phyloP scores from a whole-genome alignment of 2,329 filamentous ascomycete genomes.

The Arachnomyces sp. region DNA sequence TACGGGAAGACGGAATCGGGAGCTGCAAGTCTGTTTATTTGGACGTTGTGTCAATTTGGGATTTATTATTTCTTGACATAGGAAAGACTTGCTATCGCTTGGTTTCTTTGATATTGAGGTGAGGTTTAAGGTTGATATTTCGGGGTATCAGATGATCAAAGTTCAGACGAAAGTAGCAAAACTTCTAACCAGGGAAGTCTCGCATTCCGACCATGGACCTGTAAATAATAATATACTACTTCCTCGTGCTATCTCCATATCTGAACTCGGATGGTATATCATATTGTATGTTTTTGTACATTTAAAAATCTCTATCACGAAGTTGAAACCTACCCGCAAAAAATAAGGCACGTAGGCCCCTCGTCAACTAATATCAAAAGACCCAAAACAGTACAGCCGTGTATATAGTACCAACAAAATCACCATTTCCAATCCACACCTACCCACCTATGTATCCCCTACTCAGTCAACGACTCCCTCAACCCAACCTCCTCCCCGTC shows the following conservation, averaged over 20 bases:
- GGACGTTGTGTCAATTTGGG: background rate
- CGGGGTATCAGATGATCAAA: background rate
- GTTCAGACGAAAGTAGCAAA: no score
- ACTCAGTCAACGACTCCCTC: conserved; percentile 31
- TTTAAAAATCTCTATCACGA: no score
- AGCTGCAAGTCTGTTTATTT: no score
- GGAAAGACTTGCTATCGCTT: no score
- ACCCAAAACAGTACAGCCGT: background rate
- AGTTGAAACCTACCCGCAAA: conserved; percentile 12
- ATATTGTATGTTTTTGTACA: background rate
- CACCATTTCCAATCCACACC: conserved; percentile 2
- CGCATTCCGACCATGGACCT: no score
- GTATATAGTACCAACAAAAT: background rate
- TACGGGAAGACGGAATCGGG: no score
- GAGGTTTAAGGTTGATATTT: background rate
- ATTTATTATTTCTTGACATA: no score
- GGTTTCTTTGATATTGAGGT: background rate
- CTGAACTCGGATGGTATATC: no score
- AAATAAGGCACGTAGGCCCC: background rate
- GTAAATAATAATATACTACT: no score
- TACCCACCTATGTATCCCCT: conserved; percentile 9
- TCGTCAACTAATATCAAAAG: conserved; percentile 2
- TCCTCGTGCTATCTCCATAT: no score
- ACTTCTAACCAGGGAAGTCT: no score
- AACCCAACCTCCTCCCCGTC: conserved; percentile 11